A percentile compares a stretch with the other conserved stretches of the same genome.
Evolutionary conservation across 371 early-diverging fungal genomes (phyloP).

Genomic region (Mucor racemosus): DNA sequence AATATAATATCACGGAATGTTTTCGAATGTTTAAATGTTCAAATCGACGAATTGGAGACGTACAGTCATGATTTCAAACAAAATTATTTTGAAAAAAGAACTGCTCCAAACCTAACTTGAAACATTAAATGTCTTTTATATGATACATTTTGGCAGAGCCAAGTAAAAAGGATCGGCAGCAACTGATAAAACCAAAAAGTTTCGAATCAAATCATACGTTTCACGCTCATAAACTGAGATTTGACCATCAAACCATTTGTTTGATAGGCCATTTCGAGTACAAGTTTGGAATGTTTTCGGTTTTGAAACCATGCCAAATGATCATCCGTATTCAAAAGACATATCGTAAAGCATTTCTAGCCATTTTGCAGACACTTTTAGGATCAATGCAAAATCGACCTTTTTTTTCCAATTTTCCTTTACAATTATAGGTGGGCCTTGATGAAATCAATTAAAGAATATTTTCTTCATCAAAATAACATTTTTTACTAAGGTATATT

Average conservation of each 20-base stretch:
- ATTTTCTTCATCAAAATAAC: too few species aligned
- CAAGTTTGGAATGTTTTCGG: neutral
- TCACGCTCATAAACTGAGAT: neutral
- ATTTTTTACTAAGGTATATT: too few species aligned
- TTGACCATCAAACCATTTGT: conserved; percentile 1
- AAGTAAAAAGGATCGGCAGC: neutral
- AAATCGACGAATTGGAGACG: neutral
- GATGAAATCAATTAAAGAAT: neutral
- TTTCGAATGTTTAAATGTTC: neutral
- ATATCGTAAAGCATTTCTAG: neutral
- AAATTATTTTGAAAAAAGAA: neutral
- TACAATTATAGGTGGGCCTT: neutral
- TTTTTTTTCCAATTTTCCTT: neutral
- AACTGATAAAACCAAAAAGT: neutral
- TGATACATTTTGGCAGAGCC: neutral
- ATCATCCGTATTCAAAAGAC: neutral
- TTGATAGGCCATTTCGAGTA: neutral
- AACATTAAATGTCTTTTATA: neutral
- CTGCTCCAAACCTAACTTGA: neutral
- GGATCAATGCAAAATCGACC: neutral
- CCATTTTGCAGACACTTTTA: neutral
- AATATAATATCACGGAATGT: neutral
- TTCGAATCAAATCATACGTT: neutral
- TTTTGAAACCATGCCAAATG: neutral
- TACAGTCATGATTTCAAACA: too few species aligned